A percentile compares a stretch with the other conserved stretches of the same genome.
phyloP scores from a whole-genome alignment of 2,329 filamentous ascomycete genomes.

The Cladophialophora carrionii region DNA sequence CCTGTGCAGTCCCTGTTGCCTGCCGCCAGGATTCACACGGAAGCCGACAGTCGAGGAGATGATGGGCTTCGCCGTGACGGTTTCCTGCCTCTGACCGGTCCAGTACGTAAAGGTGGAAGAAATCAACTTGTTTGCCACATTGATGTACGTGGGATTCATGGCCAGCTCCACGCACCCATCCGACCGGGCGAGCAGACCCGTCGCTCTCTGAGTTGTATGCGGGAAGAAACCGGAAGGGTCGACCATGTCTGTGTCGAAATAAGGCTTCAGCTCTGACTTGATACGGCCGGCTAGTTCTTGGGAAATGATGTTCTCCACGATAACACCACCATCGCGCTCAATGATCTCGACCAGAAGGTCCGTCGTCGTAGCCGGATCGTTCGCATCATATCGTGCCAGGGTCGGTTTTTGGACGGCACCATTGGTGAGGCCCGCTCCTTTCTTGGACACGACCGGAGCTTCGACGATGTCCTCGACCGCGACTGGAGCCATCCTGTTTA shows the following conservation, averaged over 20 bases:
- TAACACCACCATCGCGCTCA: slow-evolving; percentile 34
- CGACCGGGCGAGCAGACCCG: slow-evolving; percentile 47
- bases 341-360: slow-evolving; percentile 27
- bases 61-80: slow-evolving; percentile 36
- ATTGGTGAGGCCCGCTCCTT: background rate
- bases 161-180: slow-evolving; percentile 47
- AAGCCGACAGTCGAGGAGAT: slow-evolving; percentile 43
- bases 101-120: slow-evolving; percentile 47
- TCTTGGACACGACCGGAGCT: slow-evolving; percentile 17
- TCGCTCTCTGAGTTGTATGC: slow-evolving; percentile 42
- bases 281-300: slow-evolving; percentile 30
- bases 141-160: slow-evolving; percentile 44
- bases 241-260: slow-evolving; percentile 36
- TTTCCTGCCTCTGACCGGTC: slow-evolving; percentile 37
- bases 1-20: slow-evolving; percentile 40
- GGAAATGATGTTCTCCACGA: slow-evolving; percentile 36
- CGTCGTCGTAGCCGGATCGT: slow-evolving; percentile 29
- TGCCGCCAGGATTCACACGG: slow-evolving; percentile 39
- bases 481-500: slow-evolving; percentile 25
- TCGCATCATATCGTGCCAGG: slow-evolving; percentile 30
- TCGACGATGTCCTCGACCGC: slow-evolving; percentile 26
- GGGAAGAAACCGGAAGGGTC: slow-evolving; percentile 40
- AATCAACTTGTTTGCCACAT: slow-evolving; percentile 44
- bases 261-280: slow-evolving; percentile 38
- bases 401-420: slow-evolving; percentile 2